These are phyloP conservation scores for Alternaria rosae DNA, from an alignment of 2,329 filamentous ascomycete genomes.

Conservation along the genomic window DNA sequence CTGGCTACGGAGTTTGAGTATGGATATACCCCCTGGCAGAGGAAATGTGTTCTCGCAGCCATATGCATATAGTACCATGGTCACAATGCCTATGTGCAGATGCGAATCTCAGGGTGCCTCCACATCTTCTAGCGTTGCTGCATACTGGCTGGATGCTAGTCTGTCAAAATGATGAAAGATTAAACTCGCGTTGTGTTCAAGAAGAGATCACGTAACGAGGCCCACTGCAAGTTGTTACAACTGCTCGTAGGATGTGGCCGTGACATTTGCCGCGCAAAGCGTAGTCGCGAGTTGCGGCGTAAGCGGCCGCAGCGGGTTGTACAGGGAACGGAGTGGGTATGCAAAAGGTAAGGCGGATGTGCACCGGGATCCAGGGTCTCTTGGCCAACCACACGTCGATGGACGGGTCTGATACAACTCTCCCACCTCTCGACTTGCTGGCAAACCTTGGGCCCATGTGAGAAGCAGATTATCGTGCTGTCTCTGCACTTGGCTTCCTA, in stretches of 20 bases:
- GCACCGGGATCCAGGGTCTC: slow-evolving; percentile 22
- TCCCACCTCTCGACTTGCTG: slow-evolving; percentile 21
- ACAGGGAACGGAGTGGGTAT: slow-evolving; percentile 20
- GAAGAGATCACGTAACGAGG: background rate
- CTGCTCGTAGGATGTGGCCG: background rate
- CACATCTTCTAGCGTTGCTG: background rate
- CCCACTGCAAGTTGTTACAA: too few relatives aligned
- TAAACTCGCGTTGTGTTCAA: background rate
- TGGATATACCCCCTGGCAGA: slow-evolving; percentile 28
- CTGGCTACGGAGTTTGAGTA: slow-evolving; percentile 9
- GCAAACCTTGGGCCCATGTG: slow-evolving; percentile 32
- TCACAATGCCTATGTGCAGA: background rate
- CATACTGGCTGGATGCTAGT: background rate
- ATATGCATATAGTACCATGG: background rate
- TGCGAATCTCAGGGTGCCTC: background rate
- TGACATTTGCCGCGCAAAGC: slow-evolving; percentile 8
- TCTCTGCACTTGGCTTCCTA: slow-evolving; percentile 22
- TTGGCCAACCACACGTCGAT: slow-evolving; percentile 20
- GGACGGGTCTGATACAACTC: slow-evolving; percentile 16
- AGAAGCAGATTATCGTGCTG: slow-evolving; percentile 30
- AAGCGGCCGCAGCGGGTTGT: slow-evolving; percentile 16
- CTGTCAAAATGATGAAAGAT: background rate
- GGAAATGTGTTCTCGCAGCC: slow-evolving; percentile 11
- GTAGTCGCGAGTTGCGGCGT: slow-evolving; percentile 17
- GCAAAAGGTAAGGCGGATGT: slow-evolving; percentile 15